phyloP scores from a whole-genome alignment of 345 rosid genomes.

The Moringa oleifera region DNA sequence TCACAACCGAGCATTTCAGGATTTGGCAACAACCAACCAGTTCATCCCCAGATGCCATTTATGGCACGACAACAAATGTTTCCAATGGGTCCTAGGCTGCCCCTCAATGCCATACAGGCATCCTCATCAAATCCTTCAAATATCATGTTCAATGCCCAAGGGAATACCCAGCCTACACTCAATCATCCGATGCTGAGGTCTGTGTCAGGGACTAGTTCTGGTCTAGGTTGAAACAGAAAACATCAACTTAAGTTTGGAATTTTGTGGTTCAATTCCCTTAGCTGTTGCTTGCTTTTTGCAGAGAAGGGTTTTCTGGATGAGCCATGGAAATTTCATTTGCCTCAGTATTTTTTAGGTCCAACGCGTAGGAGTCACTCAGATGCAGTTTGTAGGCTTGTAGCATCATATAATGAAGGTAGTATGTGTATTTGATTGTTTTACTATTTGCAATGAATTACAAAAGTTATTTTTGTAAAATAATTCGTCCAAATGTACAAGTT shows the following conservation, averaged over 20 bases:
- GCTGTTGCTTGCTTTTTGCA: background rate
- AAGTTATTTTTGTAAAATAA: background rate
- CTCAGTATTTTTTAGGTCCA: background rate
- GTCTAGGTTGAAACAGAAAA: conserved; percentile 41
- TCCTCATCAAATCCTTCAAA: conserved; percentile 52
- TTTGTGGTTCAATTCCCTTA: background rate
- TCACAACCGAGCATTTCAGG: conserved; percentile 65
- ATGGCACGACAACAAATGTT: conserved; percentile 71
- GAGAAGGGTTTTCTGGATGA: background rate
- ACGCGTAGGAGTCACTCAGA: background rate
- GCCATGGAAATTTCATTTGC: background rate
- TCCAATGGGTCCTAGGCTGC: conserved; percentile 70
- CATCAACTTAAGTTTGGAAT: background rate
- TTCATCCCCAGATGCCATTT: conserved; percentile 73
- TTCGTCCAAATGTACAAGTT: too few relatives aligned
- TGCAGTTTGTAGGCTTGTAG: background rate
- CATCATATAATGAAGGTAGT: background rate
- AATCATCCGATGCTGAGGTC: conserved; percentile 70
- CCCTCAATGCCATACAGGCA: conserved; percentile 62
- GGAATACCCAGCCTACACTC: conserved; percentile 46
- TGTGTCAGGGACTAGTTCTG: conserved; percentile 53
- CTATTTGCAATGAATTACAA: background rate
- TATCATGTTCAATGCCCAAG: conserved; percentile 42
- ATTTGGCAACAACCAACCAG: conserved; percentile 46
- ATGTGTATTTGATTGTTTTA: background rate